phyloP scores from a whole-genome alignment of 148 eudicot species.

The Drosera capensis region DNA sequence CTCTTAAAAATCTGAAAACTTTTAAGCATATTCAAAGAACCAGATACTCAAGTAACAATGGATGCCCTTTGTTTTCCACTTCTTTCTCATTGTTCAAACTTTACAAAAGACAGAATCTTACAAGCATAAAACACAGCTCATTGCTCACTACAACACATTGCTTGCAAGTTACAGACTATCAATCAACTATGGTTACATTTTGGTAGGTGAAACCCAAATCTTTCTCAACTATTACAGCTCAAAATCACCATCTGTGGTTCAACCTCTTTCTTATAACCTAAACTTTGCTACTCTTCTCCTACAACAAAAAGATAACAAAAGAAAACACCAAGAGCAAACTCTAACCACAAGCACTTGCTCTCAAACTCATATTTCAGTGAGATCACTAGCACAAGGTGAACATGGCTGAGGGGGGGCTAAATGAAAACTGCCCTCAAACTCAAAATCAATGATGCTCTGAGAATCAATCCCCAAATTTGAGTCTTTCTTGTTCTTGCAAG shows the following conservation, averaged over 20 bases:
- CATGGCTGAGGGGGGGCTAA: constrained; percentile 17
- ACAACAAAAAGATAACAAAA: neutral
- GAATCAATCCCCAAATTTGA: neutral
- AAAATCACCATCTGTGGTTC: neutral
- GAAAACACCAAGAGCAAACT: neutral
- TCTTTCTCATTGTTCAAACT: neutral
- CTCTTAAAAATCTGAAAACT: too few relatives aligned
- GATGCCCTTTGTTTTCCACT: neutral
- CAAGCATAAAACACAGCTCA: neutral
- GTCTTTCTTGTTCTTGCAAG: neutral
- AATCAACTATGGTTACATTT: constrained; percentile 1
- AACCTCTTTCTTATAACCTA: too few relatives aligned
- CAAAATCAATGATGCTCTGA: constrained; percentile 7
- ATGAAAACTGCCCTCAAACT: constrained; percentile 1
- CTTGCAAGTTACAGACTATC: constrained; percentile 13
- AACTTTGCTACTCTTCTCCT: too few relatives aligned
- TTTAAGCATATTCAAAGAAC: constrained; percentile 11
- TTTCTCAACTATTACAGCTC: neutral
- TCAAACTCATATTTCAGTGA: neutral
- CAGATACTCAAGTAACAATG: constrained; percentile 7
- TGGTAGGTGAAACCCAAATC: neutral
- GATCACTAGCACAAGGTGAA: constrained; percentile 10
- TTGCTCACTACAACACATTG: constrained; percentile 3
- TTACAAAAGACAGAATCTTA: neutral
- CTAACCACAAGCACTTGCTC: neutral